Base-by-base conservation (phyloP, 2,329 filamentous ascomycete species). In the Aspergillus proliferans region DNA sequence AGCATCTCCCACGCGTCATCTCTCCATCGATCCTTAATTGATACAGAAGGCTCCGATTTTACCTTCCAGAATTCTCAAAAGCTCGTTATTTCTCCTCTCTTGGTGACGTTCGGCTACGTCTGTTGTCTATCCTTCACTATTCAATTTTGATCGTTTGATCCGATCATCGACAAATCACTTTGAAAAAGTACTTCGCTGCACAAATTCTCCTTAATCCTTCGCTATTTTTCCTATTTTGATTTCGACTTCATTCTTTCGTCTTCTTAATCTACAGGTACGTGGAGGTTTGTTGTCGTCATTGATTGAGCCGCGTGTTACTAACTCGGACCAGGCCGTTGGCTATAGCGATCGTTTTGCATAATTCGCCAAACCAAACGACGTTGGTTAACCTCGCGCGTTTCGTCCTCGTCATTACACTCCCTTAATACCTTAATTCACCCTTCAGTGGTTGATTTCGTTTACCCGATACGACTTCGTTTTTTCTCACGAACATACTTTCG, bases 361-460 rank as follows among this genome's bases (percentile, higher is more conserved):
- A 46, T 48, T 33, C 38, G 41, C 42, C 51, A 18, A 28, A 44
- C 21, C 24, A 22, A 45, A 19, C 48, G 28, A 47, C 45, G 42
- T 52, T 49, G 43, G 42, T 50, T 45, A 47, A 47, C 46, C 51
- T 50, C 50, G 52, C 47, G 50, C 47, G 47, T 52, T 47, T 47
- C 43, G 38, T 52, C 47, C 43, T 52, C 50, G 53, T 46, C 52
- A 40, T 47, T 58, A 57, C 46, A 54, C 52, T 50, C 26, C 9
- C 52, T 52, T 66, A 67, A 67, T 67, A 58, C 51, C 49, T 52
- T 67, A 67, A 66, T 67, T 53, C 46, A 47, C 49, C 50, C 50
- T 47, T 48, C 47, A 54, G 54, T 58, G 58, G 58, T 61, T 63
- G 57, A 65, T 56, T 55, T 54, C 57, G 52, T 41, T 42, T 15